Evolutionary conservation across 805 yeast genomes (phyloP).

Genomic region (Pichia nakasei): DNA sequence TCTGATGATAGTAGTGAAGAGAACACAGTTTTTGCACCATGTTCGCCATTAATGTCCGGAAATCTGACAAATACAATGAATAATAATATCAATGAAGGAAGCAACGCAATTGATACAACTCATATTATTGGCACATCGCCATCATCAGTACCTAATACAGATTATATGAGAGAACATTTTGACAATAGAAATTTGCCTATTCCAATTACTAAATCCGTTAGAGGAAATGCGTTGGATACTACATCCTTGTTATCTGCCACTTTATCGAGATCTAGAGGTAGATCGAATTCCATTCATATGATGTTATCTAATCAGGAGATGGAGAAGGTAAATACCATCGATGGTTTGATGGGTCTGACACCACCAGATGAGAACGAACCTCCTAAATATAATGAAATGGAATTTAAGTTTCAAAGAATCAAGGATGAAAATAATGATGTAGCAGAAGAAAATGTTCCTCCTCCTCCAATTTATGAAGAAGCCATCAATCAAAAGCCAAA

Average conservation of each 20-base stretch:
- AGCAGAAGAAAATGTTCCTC: neutral
- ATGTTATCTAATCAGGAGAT: constrained; percentile 3
- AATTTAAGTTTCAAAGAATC: neutral
- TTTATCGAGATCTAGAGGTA: constrained; percentile 5
- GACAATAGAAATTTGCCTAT: neutral
- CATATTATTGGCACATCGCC: constrained; percentile 23
- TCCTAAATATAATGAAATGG: constrained; percentile 2
- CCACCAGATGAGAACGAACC: neutral
- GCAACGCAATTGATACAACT: constrained; percentile 17
- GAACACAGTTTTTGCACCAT: constrained; percentile 39
- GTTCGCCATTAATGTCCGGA: constrained; percentile 35
- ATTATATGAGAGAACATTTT: neutral
- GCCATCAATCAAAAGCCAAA: constrained; percentile 4
- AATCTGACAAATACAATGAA: constrained; percentile 5
- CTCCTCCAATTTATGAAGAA: constrained; percentile 22
- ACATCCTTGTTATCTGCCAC: constrained; percentile 7
- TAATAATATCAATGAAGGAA: neutral
- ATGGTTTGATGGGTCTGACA: constrained; percentile 1
- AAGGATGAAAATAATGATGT: constrained; percentile 9
- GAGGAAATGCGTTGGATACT: neutral
- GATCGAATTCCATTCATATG: constrained; percentile 2
- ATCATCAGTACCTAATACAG: neutral
- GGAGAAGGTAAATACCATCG: neutral
- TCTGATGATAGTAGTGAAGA: constrained; percentile 6
- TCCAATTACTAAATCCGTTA: neutral